A percentile compares a stretch with the other conserved stretches of the same genome.
phyloP scores from a whole-genome alignment of 495 filamentous ascomycete species.

The Annulohypoxylon stygium region DNA sequence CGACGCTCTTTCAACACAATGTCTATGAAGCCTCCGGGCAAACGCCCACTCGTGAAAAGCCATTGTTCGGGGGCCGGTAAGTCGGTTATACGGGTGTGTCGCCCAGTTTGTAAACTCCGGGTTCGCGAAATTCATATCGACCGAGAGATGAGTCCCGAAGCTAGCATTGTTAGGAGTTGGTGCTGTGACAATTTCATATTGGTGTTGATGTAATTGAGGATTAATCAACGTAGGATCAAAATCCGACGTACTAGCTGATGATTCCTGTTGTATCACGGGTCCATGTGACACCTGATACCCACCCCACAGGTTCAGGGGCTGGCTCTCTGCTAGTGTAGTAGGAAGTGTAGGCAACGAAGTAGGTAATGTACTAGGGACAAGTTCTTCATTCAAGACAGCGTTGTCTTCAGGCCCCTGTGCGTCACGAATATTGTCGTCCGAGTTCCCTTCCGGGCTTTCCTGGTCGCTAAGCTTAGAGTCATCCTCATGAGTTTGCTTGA shows the following conservation, averaged over 20 bases:
- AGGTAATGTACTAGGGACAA: background rate
- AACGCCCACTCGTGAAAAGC: constrained; percentile 76
- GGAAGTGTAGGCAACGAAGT: background rate
- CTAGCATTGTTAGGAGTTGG: constrained; percentile 55
- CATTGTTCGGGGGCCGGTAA: constrained; percentile 61
- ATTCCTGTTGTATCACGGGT: constrained; percentile 16
- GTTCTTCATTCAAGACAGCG: constrained; percentile 1
- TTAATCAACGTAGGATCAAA: constrained; percentile 16
- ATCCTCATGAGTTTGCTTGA: constrained; percentile 52
- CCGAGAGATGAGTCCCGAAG: constrained; percentile 40
- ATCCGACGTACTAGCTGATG: background rate
- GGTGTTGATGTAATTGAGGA: constrained; percentile 21
- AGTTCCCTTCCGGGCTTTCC: constrained; percentile 33
- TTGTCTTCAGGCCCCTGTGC: constrained; percentile 9
- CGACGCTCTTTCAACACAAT: constrained; percentile 72
- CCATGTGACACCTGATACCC: constrained; percentile 53
- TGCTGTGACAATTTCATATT: constrained; percentile 54
- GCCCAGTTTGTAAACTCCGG: constrained; percentile 42
- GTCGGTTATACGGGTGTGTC: constrained; percentile 46
- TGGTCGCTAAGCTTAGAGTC: constrained; percentile 29
- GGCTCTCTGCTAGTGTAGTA: constrained; percentile 14
- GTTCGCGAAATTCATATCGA: constrained; percentile 26
- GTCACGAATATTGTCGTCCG: constrained; percentile 23
- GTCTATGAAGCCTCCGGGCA: constrained; percentile 76
- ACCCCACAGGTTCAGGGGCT: constrained; percentile 28